A percentile compares a stretch with the other conserved stretches of the same genome.
Conservation (phyloP, 208 protist genomes). For the Zelonia costaricensis region DNA sequence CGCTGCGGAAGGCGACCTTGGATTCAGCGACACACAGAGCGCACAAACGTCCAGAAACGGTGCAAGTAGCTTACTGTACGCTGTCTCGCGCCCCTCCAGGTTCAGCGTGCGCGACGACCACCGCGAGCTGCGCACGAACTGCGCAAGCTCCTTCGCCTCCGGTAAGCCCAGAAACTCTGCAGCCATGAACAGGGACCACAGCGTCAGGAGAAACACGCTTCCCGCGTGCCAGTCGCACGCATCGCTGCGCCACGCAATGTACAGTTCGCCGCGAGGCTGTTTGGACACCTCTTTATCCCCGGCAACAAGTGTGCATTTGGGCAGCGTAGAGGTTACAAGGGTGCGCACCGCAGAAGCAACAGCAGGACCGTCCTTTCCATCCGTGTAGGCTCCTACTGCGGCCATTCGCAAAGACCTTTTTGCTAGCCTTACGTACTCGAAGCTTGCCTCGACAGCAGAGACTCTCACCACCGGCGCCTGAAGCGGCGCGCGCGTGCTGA, state of each 20-base stretch:
- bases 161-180: constrained; percentile 39
- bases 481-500: constrained; percentile 21
- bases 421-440: constrained; percentile 9
- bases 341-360: constrained; percentile 2
- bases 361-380: constrained; percentile 12
- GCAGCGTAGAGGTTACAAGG: constrained; percentile 13
- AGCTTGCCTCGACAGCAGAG: not conserved
- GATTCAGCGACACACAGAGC: constrained; percentile 51
- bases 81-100: constrained; percentile 21
- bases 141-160: constrained; percentile 35
- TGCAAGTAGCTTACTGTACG: constrained; percentile 45
- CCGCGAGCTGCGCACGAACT: constrained; percentile 48
- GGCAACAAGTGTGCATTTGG: constrained; percentile 24
- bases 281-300: not conserved
- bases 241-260: constrained; percentile 2
- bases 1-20: constrained; percentile 22
- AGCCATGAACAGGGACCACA: constrained; percentile 70
- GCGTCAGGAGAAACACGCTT: constrained; percentile 24
- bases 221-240: constrained; percentile 16
- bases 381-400: constrained; percentile 3
- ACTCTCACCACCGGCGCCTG: not conserved
- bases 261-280: not conserved
- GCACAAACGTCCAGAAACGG: constrained; percentile 53
- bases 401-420: constrained; percentile 9
- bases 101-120: constrained; percentile 50